Conservation (phyloP, 495 filamentous ascomycete genomes). For the Penicillium soppii region DNA sequence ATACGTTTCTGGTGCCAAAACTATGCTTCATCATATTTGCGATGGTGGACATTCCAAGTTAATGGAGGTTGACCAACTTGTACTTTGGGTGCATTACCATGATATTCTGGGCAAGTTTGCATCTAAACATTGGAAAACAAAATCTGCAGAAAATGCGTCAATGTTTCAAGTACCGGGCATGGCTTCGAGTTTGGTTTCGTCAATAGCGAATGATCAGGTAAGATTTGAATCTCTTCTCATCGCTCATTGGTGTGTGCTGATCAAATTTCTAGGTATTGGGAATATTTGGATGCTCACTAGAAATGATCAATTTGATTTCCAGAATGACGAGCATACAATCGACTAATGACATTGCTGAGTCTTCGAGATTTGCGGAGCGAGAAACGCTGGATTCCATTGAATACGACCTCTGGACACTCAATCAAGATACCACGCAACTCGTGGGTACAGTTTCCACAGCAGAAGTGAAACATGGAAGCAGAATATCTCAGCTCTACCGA, state of each 20-base stretch:
- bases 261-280: neutral
- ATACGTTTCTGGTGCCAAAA: slow-evolving; percentile 11
- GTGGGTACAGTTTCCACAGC: neutral
- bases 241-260: neutral
- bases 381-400: neutral
- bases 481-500: slow-evolving; percentile 5
- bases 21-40: slow-evolving; percentile 10
- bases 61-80: slow-evolving; percentile 4
- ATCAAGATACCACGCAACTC: neutral
- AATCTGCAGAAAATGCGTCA: neutral
- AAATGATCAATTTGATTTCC: slow-evolving; percentile 8
- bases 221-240: too few relatives aligned
- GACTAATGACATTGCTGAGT: neutral
- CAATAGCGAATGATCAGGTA: neutral
- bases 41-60: slow-evolving; percentile 2
- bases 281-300: slow-evolving; percentile 4
- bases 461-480: neutral
- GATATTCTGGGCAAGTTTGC: slow-evolving; percentile 11
- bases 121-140: slow-evolving; percentile 2
- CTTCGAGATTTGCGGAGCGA: neutral
- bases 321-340: neutral
- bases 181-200: neutral
- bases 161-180: slow-evolving; percentile 5
- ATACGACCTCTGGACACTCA: neutral
- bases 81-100: slow-evolving; percentile 15